These are phyloP conservation scores for Aspergillus ustus DNA, from an alignment of 2,329 filamentous ascomycete genomes.

Conservation along the genomic window DNA sequence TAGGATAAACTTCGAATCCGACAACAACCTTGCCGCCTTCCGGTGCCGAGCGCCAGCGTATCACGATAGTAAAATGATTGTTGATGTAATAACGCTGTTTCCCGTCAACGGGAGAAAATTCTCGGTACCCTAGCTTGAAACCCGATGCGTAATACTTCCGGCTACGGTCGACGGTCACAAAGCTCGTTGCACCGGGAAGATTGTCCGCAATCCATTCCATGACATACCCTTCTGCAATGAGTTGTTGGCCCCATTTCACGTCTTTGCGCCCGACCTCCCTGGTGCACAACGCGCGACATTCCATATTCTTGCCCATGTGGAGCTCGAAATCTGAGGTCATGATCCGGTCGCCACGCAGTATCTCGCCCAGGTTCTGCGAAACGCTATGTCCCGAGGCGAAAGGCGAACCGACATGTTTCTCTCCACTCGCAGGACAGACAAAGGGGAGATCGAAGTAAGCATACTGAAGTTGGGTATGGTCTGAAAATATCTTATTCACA, in stretches of 20 bases:
- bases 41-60: conserved; percentile 75
- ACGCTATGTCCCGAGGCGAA: conserved; percentile 77
- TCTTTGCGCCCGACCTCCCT: conserved; percentile 67
- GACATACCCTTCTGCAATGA: conserved; percentile 81
- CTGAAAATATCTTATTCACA: conserved; percentile 90
- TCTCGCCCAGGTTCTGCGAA: conserved; percentile 82
- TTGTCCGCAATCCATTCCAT: conserved; percentile 95
- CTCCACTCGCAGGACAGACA: conserved; percentile 77
- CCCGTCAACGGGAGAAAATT: conserved; percentile 63
- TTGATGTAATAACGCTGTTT: conserved; percentile 75
- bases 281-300: conserved; percentile 75
- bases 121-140: conserved; percentile 83
- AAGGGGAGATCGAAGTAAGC: conserved; percentile 89
- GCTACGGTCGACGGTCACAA: conserved; percentile 82
- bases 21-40: conserved; percentile 79
- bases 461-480: conserved; percentile 88
- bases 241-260: conserved; percentile 68
- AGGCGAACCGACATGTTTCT: conserved; percentile 66
- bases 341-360: conserved; percentile 85
- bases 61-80: conserved; percentile 85
- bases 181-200: conserved; percentile 83
- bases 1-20: conserved; percentile 88
- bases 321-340: conserved; percentile 83
- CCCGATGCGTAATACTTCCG: conserved; percentile 88
- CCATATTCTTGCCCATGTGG: conserved; percentile 73